Evolutionary conservation across 2,329 filamentous ascomycete genomes (phyloP), one percentile per base, ranked within the genome.

Genomic region (Neofusicoccum ribis): DNA sequence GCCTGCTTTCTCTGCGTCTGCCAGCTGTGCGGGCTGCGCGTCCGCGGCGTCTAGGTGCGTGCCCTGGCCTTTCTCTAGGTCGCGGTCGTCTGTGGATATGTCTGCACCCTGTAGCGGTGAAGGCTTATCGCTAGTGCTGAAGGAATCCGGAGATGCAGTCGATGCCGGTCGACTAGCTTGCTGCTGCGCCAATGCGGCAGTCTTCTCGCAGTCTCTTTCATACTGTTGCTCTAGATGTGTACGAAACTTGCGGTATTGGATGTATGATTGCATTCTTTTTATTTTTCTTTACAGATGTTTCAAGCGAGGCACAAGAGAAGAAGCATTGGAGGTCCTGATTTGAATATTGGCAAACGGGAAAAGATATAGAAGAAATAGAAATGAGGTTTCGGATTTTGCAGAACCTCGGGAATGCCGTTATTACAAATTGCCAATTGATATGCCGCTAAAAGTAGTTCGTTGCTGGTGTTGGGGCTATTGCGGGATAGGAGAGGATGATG

Each of bases 181-280:
- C 5, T 27, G 37, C 14, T 36, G 41, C 27, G 41, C 41, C 3
- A 64, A 20, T n/a, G 62, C 31, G 31, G 41, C 17, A 1, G 50
- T 41, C 14, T 68, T 67, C 36, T 67, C 65, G 9, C 41, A 20
- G 37, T 69, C 65, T 44, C 64, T 65, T 17, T 52, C 60, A 20
- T 68, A 65, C 51, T 70, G 64, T 17, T 52, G 39, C 44, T 69
- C 59, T 2, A 69, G 64, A 52, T 67, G 67, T 20, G 54, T 63
- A 12, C 68, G 66, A 14, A 73, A 69, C 27, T 62, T 67, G 11
- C 66, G 68, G 37, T 73, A 72, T 52, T 72, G 70, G 9, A 69
- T 34, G 39, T 72, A 67, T 1, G 72, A 74, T 34, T 73, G 71
- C 72, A 73, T 74, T 5, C 23, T 23, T 23, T 23, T 3, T 23